A percentile compares a stretch with the other conserved stretches of the same genome.
Evolutionary conservation across 805 yeast species (phyloP).

Genomic region (Kodamaea nitidulidarum): DNA sequence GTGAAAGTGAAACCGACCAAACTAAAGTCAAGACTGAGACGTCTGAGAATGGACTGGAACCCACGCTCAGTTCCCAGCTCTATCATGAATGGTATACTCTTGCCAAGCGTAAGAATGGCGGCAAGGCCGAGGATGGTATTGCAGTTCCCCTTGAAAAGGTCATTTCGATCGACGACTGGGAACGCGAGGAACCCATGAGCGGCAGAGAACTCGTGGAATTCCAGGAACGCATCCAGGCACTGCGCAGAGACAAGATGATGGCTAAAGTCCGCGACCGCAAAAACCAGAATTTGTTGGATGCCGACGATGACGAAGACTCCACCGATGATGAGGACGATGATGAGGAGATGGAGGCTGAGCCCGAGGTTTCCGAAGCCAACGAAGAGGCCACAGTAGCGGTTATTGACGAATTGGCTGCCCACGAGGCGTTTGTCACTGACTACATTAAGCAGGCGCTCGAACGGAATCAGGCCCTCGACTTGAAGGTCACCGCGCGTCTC

Average conservation of each 20-base stretch:
- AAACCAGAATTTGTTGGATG: constrained; percentile 36
- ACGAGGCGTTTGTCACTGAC: constrained; percentile 39
- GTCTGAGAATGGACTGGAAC: no score
- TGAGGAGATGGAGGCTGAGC: constrained; percentile 20
- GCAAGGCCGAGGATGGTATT: constrained; percentile 54
- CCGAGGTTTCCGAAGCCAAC: constrained; percentile 13
- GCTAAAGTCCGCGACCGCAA: constrained; percentile 42
- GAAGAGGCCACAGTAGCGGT: constrained; percentile 6
- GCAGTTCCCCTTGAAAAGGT: constrained; percentile 50
- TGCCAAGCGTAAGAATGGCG: constrained; percentile 31
- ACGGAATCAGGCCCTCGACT: constrained; percentile 49
- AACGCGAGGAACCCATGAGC: constrained; percentile 46
- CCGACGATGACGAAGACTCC: constrained; percentile 33
- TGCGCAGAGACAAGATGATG: constrained; percentile 40
- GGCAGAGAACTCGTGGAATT: constrained; percentile 51
- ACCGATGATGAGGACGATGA: constrained; percentile 34
- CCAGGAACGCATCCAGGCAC: constrained; percentile 41
- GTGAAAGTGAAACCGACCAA: no score
- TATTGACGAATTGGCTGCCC: constrained; percentile 34
- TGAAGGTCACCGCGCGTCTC: constrained; percentile 41
- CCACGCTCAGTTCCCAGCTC: constrained; percentile 44
- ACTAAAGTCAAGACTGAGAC: no score
- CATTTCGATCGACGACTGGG: constrained; percentile 37
- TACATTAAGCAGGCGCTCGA: constrained; percentile 36
- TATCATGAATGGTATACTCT: constrained; percentile 51